phyloP scores from a whole-genome alignment of 179 eudicot species.

The Beta lomatogona region DNA sequence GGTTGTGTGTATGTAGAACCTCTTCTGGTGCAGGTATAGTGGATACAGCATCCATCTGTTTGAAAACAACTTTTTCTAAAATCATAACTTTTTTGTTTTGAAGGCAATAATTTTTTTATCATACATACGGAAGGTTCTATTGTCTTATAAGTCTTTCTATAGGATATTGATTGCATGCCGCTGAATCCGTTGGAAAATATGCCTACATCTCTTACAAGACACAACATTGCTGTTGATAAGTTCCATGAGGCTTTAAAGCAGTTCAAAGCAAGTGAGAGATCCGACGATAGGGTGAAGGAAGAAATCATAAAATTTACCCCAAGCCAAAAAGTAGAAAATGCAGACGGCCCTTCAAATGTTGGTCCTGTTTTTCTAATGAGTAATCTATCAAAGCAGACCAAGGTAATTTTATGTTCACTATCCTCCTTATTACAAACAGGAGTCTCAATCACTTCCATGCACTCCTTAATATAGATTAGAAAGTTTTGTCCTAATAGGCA shows the following conservation, averaged over 20 bases:
- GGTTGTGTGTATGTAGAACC: neutral
- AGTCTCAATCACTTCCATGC: neutral
- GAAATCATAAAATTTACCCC: constrained; percentile 47
- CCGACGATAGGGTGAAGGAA: constrained; percentile 54
- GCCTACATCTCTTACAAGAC: constrained; percentile 72
- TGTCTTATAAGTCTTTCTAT: constrained; percentile 29
- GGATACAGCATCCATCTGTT: constrained; percentile 1
- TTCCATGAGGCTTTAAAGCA: constrained; percentile 65
- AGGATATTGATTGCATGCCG: constrained; percentile 99
- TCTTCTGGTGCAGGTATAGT: constrained; percentile 1
- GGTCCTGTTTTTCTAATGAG: constrained; percentile 47
- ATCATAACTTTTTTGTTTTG: neutral
- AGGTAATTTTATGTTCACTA: constrained; percentile 41
- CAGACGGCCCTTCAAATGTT: constrained; percentile 38
- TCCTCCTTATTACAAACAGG: too few relatives aligned
- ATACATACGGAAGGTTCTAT: constrained; percentile 2
- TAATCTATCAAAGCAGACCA: constrained; percentile 51
- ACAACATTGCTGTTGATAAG: constrained; percentile 49
- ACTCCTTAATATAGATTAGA: neutral
- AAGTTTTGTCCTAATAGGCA: too few relatives aligned
- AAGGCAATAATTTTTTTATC: neutral
- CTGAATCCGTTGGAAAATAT: constrained; percentile 69
- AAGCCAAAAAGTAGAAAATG: constrained; percentile 45
- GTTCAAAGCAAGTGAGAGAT: constrained; percentile 45
- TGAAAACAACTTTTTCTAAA: neutral